These are phyloP conservation scores for Fraxinus floribunda DNA, from an alignment of 305 asterid genomes.

Conservation along the genomic window DNA sequence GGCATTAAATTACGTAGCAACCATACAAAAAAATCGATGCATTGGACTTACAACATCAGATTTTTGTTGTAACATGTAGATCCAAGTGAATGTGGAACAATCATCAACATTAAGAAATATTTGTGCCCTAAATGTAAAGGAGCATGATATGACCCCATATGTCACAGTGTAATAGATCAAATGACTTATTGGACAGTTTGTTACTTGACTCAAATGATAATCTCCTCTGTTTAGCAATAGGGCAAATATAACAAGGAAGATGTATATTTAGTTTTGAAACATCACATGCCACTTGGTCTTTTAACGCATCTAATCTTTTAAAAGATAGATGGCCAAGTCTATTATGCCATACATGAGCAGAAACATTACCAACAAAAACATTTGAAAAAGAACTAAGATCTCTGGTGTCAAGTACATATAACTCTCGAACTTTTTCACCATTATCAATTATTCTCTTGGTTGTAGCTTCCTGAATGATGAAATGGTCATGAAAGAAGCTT, in stretches of 20 bases:
- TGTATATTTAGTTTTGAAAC: too few species aligned
- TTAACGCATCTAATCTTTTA: background rate
- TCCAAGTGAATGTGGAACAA: background rate
- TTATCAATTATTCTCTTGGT: too few species aligned
- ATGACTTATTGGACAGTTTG: background rate
- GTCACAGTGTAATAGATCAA: background rate
- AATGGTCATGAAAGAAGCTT: too few species aligned
- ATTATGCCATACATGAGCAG: too few species aligned
- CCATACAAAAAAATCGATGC: too few species aligned
- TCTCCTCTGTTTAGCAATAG: background rate
- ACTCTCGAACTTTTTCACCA: too few species aligned
- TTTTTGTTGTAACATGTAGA: background rate
- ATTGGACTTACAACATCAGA: too few species aligned
- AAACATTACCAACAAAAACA: too few species aligned
- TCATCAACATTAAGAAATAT: background rate
- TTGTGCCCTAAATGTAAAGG: background rate
- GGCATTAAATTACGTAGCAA: too few species aligned
- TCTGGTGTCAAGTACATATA: too few species aligned
- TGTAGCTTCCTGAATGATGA: too few species aligned
- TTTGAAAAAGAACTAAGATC: too few species aligned
- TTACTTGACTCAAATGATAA: background rate
- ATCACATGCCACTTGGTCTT: background rate
- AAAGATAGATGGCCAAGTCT: background rate
- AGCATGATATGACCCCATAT: background rate
- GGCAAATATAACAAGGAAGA: background rate